A percentile compares a stretch with the other conserved stretches of the same genome.
Evolutionary conservation across 805 yeast genomes (phyloP).

Genomic region (Wickerhamiella galacta): DNA sequence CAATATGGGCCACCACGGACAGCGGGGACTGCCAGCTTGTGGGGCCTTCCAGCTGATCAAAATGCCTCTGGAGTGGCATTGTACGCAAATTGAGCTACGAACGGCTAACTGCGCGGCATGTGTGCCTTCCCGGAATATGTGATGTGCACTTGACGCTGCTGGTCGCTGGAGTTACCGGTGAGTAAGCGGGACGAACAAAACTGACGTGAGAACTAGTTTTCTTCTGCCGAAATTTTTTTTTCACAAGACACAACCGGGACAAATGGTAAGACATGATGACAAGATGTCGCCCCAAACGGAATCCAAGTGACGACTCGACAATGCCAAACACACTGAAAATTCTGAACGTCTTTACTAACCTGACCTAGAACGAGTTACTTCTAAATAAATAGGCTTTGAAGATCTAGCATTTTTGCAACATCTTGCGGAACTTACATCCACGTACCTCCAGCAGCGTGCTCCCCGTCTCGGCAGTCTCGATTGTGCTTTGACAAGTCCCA

Average conservation of each 20-base stretch:
- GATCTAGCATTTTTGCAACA: not conserved
- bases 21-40: conserved; percentile 40
- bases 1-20: conserved; percentile 70
- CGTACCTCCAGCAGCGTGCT: not conserved
- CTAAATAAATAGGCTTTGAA: not conserved
- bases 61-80: conserved; percentile 8
- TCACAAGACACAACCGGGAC: no score
- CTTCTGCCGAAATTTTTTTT: no score
- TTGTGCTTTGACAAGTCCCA: not conserved
- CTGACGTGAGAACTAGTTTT: no score
- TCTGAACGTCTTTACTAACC: conserved; percentile 11
- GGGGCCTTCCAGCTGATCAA: conserved; percentile 10
- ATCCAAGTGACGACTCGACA: conserved; percentile 17
- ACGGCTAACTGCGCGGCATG: no score
- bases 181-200: no score
- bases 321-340: conserved; percentile 19
- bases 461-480: not conserved
- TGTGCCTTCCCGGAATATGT: no score
- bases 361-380: not conserved
- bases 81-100: conserved; percentile 7
- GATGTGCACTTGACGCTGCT: no score
- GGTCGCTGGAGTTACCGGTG: no score
- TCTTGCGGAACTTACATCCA: not conserved
- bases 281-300: conserved; percentile 20
- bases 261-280: no score